Conservation (phyloP, 1,284 basidiomycete genomes). For the Inonotus hispidus region DNA sequence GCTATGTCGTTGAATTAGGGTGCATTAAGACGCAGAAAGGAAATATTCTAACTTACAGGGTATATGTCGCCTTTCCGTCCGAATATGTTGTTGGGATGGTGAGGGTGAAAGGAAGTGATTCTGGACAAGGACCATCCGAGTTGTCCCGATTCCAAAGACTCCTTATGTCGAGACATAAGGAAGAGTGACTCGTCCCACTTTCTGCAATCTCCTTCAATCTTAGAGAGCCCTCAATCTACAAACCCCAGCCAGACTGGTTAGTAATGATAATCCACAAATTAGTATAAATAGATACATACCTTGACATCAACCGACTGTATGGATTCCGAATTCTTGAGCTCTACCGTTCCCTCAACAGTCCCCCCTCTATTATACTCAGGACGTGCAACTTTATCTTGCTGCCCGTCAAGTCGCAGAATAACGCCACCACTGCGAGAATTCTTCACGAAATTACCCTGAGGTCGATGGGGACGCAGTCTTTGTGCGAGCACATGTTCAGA, state of each 20-base stretch:
- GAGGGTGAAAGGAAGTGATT: slow-evolving; percentile 46
- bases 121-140: slow-evolving; percentile 41
- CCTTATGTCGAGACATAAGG: slow-evolving; percentile 45
- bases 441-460: slow-evolving; percentile 51
- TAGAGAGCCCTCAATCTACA: slow-evolving; percentile 20
- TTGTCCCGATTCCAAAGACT: slow-evolving; percentile 53
- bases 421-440: slow-evolving; percentile 50
- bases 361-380: slow-evolving; percentile 55
- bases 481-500: slow-evolving; percentile 51
- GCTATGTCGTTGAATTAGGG: background rate
- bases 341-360: slow-evolving; percentile 50
- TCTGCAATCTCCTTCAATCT: slow-evolving; percentile 59
- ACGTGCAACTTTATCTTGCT: slow-evolving; percentile 41
- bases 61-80: slow-evolving; percentile 47
- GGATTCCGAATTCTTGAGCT: slow-evolving; percentile 49
- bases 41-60: slow-evolving; percentile 6
- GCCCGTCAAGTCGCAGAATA: slow-evolving; percentile 45
- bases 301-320: slow-evolving; percentile 59
- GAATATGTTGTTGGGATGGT: slow-evolving; percentile 52
- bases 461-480: slow-evolving; percentile 33
- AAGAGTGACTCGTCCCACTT: slow-evolving; percentile 47
- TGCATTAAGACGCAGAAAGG: slow-evolving; percentile 24
- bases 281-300: slow-evolving; percentile 32
- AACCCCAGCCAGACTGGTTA: background rate
- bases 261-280: background rate